Conservation (phyloP, 2,329 filamentous ascomycete genomes). For the Sarocladium oryzae region DNA sequence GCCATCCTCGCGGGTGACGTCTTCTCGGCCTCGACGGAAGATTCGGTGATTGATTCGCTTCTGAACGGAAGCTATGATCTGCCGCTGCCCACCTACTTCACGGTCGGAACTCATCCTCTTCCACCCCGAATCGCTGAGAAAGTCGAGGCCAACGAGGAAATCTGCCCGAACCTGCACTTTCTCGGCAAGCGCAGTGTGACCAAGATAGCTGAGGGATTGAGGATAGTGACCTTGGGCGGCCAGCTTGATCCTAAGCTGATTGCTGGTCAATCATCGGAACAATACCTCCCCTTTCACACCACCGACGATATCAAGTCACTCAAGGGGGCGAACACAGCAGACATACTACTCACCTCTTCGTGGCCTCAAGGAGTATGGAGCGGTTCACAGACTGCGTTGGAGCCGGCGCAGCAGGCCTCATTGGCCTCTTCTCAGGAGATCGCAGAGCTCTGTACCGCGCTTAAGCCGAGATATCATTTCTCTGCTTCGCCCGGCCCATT, state of each 20-base stretch:
- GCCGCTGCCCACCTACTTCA: constrained; percentile 86
- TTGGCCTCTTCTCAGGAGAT: constrained; percentile 58
- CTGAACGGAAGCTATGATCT: constrained; percentile 66
- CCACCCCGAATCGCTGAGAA: constrained; percentile 65
- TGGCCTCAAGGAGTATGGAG: constrained; percentile 74
- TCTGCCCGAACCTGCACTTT: constrained; percentile 88
- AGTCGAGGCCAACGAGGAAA: constrained; percentile 63
- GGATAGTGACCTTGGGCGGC: constrained; percentile 82
- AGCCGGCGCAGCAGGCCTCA: constrained; percentile 43
- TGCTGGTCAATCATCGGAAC: constrained; percentile 60
- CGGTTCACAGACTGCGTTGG: constrained; percentile 58
- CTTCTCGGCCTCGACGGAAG: constrained; percentile 58
- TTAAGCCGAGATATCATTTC: constrained; percentile 93
- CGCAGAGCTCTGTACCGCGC: constrained; percentile 66
- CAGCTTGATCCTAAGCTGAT: constrained; percentile 55
- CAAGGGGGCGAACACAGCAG: constrained; percentile 68
- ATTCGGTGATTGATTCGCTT: constrained; percentile 54
- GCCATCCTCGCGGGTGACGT: constrained; percentile 80
- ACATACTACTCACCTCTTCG: constrained; percentile 79
- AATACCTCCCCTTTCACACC: constrained; percentile 71
- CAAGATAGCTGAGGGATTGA: constrained; percentile 83
- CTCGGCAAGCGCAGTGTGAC: constrained; percentile 80
- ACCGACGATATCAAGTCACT: constrained; percentile 70
- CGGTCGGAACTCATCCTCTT: constrained; percentile 66
- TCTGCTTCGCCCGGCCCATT: constrained; percentile 57